A percentile compares a stretch with the other conserved stretches of the same genome.
These are phyloP conservation scores for Mycena indigotica DNA, from an alignment of 768 basidiomycete species.

Conservation along the genomic window DNA sequence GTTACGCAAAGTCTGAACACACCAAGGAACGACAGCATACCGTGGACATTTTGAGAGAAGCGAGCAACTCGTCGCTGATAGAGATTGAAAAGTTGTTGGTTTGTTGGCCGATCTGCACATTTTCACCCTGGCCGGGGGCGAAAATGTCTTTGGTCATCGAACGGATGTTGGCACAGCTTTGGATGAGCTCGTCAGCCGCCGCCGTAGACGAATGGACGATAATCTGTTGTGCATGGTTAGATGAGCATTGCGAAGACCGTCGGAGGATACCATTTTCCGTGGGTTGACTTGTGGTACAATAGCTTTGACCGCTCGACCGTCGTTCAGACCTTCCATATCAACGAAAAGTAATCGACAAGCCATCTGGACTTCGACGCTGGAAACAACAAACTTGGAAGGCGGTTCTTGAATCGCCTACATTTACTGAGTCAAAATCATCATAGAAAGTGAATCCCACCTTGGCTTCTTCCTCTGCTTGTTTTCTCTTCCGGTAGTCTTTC, in stretches of 20 bases:
- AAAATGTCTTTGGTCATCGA: conserved; percentile 93
- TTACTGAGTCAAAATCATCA: too few relatives aligned
- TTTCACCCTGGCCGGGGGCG: conserved; percentile 75
- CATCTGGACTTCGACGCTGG: conserved; percentile 74
- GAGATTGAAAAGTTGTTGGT: conserved; percentile 94
- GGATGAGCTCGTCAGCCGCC: conserved; percentile 73
- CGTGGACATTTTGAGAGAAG: conserved; percentile 80
- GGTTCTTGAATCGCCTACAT: conserved; percentile 71
- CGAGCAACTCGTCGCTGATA: conserved; percentile 85
- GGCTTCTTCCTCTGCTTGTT: conserved; percentile 76
- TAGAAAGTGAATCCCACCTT: too few relatives aligned
- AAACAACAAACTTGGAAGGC: conserved; percentile 88
- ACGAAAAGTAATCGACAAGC: conserved; percentile 88
- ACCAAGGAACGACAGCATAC: conserved; percentile 49
- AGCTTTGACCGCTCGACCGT: conserved; percentile 94
- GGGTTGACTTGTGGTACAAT: conserved; percentile 97
- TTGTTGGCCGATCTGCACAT: conserved; percentile 90
- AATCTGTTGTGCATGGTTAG: conserved; percentile 54
- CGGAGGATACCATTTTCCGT: conserved; percentile 74
- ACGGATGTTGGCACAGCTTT: conserved; percentile 80
- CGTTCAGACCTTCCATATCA: conserved; percentile 95
- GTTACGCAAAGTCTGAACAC: not conserved
- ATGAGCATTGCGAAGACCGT: not conserved
- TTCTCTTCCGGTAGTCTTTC: conserved; percentile 67
- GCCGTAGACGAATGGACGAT: conserved; percentile 76